These are phyloP conservation scores for Clavariopsis aquatica DNA, from an alignment of 495 filamentous ascomycete species.

Conservation along the genomic window DNA sequence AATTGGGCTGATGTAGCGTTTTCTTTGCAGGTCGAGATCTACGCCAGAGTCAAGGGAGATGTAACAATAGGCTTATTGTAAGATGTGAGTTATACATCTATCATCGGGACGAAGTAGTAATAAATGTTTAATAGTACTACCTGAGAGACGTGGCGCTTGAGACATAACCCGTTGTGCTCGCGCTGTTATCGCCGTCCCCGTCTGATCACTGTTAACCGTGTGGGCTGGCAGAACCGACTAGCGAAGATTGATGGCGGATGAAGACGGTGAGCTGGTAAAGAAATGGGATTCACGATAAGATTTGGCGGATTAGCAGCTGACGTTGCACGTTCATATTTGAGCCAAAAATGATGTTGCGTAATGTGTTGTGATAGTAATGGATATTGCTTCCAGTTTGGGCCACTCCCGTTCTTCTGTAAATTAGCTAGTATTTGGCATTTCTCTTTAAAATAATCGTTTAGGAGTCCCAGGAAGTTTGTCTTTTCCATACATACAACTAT, in stretches of 20 bases:
- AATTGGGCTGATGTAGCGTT: conserved; percentile 34
- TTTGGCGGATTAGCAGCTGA: not conserved
- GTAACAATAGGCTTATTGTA: conserved; percentile 36
- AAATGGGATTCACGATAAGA: not conserved
- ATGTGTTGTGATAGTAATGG: too few species aligned
- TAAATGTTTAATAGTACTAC: conserved; percentile 7
- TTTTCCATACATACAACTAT: too few species aligned
- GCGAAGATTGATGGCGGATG: not conserved
- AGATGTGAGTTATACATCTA: conserved; percentile 26
- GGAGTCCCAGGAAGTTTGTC: too few species aligned
- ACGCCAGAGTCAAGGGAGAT: conserved; percentile 35
- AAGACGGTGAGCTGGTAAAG: not conserved
- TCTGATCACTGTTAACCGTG: not conserved
- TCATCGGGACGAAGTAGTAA: conserved; percentile 16
- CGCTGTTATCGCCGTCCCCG: not conserved
- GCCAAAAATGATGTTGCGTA: too few species aligned
- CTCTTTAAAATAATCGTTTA: too few species aligned
- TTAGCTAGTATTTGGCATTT: too few species aligned
- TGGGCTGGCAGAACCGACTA: not conserved
- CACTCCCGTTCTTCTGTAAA: too few species aligned
- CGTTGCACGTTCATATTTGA: too few species aligned
- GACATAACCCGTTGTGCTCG: conserved; percentile 4
- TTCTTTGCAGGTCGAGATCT: conserved; percentile 20
- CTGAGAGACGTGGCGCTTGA: not conserved
- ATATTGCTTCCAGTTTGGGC: too few species aligned